These are phyloP conservation scores for Suhomyces chickasaworum DNA, from an alignment of 1,139 yeast genomes.

Conservation along the genomic window DNA sequence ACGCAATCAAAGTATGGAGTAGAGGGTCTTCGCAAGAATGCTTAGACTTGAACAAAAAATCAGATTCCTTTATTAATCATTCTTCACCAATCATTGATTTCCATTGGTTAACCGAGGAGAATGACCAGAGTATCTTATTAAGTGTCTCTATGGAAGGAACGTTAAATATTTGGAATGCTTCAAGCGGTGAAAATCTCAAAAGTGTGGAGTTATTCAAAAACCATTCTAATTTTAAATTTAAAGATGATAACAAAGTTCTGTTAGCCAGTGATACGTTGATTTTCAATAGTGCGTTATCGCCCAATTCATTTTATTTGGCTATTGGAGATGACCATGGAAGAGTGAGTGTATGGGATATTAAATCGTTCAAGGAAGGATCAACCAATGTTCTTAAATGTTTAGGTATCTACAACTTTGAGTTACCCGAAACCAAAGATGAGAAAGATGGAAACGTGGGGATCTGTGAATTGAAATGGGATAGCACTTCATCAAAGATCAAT, in stretches of 20 bases:
- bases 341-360: conserved; percentile 55
- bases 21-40: conserved; percentile 55
- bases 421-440: conserved; percentile 12
- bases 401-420: conserved; percentile 25
- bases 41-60: conserved; percentile 29
- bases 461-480: conserved; percentile 49
- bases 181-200: conserved; percentile 34
- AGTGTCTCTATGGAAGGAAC: conserved; percentile 69
- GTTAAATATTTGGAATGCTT: conserved; percentile 66
- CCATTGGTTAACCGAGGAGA: conserved; percentile 47
- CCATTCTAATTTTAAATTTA: conserved; percentile 24
- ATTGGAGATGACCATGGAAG: conserved; percentile 66
- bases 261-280: conserved; percentile 54
- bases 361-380: conserved; percentile 15
- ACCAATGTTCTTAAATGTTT: conserved; percentile 25
- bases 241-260: conserved; percentile 24
- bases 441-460: conserved; percentile 29
- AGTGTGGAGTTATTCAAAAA: conserved; percentile 30
- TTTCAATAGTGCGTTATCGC: conserved; percentile 54
- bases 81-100: conserved; percentile 58
- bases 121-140: conserved; percentile 28
- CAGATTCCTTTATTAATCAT: conserved; percentile 34
- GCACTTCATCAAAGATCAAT: conserved; percentile 32
- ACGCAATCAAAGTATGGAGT: conserved; percentile 71
- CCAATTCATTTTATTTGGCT: conserved; percentile 51